These are phyloP conservation scores for Aspergillus clavatus DNA, from an alignment of 2,329 filamentous ascomycete genomes.

Conservation along the genomic window DNA sequence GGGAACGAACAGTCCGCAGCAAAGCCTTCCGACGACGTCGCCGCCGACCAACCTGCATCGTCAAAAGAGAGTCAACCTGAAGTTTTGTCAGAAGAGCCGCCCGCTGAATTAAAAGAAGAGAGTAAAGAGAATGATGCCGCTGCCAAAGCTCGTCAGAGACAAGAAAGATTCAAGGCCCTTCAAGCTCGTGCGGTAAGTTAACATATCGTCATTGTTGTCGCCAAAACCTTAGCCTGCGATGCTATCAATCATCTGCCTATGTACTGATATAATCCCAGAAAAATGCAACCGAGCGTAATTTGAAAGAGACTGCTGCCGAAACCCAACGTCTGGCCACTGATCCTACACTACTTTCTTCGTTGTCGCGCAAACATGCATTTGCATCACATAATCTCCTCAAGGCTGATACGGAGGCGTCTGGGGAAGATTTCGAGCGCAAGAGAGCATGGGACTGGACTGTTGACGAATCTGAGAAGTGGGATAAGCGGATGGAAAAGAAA, in stretches of 20 bases:
- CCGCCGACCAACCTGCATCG: constrained; percentile 5
- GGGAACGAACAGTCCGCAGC: constrained; percentile 6
- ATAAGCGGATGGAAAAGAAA: constrained; percentile 84
- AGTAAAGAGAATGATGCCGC: constrained; percentile 23
- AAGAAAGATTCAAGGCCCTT: constrained; percentile 80
- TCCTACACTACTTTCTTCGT: constrained; percentile 66
- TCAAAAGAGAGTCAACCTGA: constrained; percentile 5
- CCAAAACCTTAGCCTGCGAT: too few relatives aligned
- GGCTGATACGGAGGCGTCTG: constrained; percentile 76
- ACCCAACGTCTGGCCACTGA: constrained; percentile 74
- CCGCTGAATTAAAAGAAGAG: constrained; percentile 4
- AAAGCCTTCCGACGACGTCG: constrained; percentile 13
- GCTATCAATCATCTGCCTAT: too few relatives aligned
- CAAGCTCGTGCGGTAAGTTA: constrained; percentile 66
- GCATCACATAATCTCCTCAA: constrained; percentile 91
- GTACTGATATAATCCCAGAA: constrained; percentile 32
- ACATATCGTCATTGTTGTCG: too few relatives aligned
- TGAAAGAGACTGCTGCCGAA: constrained; percentile 79
- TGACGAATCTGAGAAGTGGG: constrained; percentile 92
- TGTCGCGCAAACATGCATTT: constrained; percentile 82
- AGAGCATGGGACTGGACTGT: constrained; percentile 98
- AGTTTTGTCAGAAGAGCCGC: constrained; percentile 1
- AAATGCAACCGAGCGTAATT: constrained; percentile 52
- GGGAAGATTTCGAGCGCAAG: constrained; percentile 94
- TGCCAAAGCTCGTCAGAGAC: constrained; percentile 53